Base-by-base conservation (phyloP, 2,329 filamentous ascomycete species). In the Ceratocystiopsis sp. region DNA sequence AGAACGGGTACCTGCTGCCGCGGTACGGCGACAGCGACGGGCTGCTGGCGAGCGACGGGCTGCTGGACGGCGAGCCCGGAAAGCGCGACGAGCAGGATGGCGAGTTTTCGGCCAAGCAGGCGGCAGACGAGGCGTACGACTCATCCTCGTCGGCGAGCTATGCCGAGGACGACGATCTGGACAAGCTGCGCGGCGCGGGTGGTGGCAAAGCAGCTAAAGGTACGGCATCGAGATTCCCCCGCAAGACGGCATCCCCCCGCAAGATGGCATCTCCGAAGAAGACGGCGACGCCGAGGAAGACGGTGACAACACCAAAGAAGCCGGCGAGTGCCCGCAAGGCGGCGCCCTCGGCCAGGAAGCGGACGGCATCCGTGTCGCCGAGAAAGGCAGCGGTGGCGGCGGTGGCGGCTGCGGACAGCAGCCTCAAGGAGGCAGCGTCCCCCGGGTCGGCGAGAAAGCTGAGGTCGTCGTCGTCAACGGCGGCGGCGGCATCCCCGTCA, bases 71-170 rank as follows among this genome's bases (percentile, higher is more conserved):
- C 19, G 15, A 21, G 21, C 35, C 50, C 48, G 17, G 47, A 43
- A 18, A 53, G 51, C 16, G 53, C 50, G 33, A 53, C 50, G 32
- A 18, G 32, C 54, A 49, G n/a, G 52, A 47, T 32, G 53, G 51
- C 1, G 52, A 47, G 38, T 46, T 41, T 5, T 40, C 35, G 11
- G 45, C 29, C 25, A 29, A 29, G 25, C 35, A 39, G 16, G 40
- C 40, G 15, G 40, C 38, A 15, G 41, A 38, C 35, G 42, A 19
- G 8, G 37, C 10, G 25, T 29, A 29, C 25, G 25, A 29, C 9
- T 29, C 40, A 5, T 40, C 45, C 3, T 29, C 40, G 9, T 42
- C 45, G 6, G 39, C 49, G 18, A 54, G 51, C 34, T 48, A 49
- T 10, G 42, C 40, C 19, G 40, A 33, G n/a, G 45, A 46, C 16